Evolutionary conservation across 306 rosid genomes (phyloP).

Genomic region (Rosa rugosa): DNA sequence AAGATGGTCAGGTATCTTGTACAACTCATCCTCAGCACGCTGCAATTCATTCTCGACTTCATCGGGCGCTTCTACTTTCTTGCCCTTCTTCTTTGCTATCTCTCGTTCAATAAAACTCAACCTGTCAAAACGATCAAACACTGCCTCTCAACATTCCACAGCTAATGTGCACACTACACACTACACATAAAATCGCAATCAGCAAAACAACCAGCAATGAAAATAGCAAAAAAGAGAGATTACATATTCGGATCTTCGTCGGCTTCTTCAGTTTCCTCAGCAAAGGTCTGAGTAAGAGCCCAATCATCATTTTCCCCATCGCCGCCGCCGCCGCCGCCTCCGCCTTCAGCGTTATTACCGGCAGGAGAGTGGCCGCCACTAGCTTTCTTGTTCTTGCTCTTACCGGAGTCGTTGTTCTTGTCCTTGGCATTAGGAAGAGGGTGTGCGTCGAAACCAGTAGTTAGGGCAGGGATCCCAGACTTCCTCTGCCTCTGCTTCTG

Average conservation of each 20-base stretch:
- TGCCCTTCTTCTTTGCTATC: slow-evolving; percentile 93
- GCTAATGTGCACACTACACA: not conserved
- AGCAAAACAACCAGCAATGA: slow-evolving; percentile 1
- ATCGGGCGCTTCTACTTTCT: slow-evolving; percentile 59
- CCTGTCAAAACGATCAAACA: slow-evolving; percentile 39
- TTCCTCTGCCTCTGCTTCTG: slow-evolving; percentile 93
- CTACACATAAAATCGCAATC: not conserved
- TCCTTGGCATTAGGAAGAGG: slow-evolving; percentile 29
- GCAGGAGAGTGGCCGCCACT: slow-evolving; percentile 1
- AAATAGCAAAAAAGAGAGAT: not conserved
- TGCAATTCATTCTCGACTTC: slow-evolving; percentile 80
- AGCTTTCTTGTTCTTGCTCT: slow-evolving; percentile 12
- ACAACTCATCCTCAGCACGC: slow-evolving; percentile 90
- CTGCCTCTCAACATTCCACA: not conserved
- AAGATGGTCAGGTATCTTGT: slow-evolving; percentile 95
- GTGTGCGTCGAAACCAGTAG: slow-evolving; percentile 9
- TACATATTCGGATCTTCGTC: slow-evolving; percentile 97
- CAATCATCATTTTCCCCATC: slow-evolving; percentile 72
- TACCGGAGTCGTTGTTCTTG: not conserved
- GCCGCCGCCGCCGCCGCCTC: slow-evolving; percentile 31
- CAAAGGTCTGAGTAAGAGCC: slow-evolving; percentile 87
- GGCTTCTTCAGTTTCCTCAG: slow-evolving; percentile 90
- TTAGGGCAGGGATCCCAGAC: slow-evolving; percentile 75
- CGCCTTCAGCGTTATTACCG: slow-evolving; percentile 21
- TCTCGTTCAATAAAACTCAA: slow-evolving; percentile 70